phyloP scores from a whole-genome alignment of 768 basidiomycete species.

The Agaricus subrufescens region DNA sequence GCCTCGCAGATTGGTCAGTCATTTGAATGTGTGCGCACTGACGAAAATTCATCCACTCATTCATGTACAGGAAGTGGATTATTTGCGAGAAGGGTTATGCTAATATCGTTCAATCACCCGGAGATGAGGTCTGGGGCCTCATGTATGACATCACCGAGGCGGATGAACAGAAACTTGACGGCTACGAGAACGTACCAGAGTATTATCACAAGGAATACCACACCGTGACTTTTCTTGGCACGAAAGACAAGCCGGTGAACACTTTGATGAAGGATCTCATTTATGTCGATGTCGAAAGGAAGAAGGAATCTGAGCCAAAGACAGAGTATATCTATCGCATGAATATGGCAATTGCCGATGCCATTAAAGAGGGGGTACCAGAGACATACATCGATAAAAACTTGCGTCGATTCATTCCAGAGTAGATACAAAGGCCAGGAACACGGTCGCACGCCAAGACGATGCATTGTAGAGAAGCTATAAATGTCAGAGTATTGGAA shows the following conservation, averaged over 20 bases:
- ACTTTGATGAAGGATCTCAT: constrained; percentile 26
- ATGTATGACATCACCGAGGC: constrained; percentile 34
- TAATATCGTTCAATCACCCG: constrained; percentile 35
- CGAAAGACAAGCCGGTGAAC: background rate
- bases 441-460: background rate
- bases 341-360: constrained; percentile 41
- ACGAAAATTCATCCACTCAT: background rate
- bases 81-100: constrained; percentile 41
- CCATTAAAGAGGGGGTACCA: constrained; percentile 32
- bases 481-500: too few relatives aligned
- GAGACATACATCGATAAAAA: constrained; percentile 38
- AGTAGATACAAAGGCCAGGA: background rate
- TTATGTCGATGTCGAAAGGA: constrained; percentile 35
- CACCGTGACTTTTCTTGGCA: constrained; percentile 19
- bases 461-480: too few relatives aligned
- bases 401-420: constrained; percentile 37
- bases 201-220: constrained; percentile 32
- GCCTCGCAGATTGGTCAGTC: constrained; percentile 35
- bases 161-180: constrained; percentile 39
- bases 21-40: background rate
- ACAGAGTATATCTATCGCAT: constrained; percentile 42
- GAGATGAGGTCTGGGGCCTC: constrained; percentile 38
- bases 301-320: constrained; percentile 25
- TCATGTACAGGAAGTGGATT: constrained; percentile 40
- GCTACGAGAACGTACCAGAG: constrained; percentile 34